These are phyloP conservation scores for Neltuma alba DNA, from an alignment of 306 rosid genomes.

Conservation along the genomic window DNA sequence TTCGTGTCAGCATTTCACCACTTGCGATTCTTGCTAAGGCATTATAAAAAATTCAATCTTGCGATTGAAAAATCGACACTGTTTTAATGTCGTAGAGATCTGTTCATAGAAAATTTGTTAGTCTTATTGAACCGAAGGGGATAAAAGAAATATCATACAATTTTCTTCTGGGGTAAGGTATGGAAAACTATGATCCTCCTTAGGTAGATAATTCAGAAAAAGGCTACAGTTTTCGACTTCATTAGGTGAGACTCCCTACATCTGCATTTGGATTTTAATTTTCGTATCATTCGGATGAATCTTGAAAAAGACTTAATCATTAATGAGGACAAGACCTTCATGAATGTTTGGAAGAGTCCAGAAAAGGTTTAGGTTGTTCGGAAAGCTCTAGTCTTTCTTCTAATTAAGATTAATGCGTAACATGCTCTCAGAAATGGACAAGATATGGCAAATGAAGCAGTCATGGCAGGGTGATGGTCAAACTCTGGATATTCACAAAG, in stretches of 20 bases:
- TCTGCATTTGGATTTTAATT: constrained; percentile 29
- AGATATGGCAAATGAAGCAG: constrained; percentile 39
- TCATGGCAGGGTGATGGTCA: constrained; percentile 39
- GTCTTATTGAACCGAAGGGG: constrained; percentile 15
- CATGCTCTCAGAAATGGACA: constrained; percentile 44
- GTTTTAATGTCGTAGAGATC: not conserved
- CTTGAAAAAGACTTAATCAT: constrained; percentile 18
- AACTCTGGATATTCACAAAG: constrained; percentile 32
- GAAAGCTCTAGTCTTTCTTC: constrained; percentile 35
- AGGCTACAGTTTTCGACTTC: constrained; percentile 37
- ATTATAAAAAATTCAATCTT: constrained; percentile 2
- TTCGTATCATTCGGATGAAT: constrained; percentile 27
- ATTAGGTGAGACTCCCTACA: constrained; percentile 52
- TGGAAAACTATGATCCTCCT: constrained; percentile 32
- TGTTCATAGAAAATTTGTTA: not conserved
- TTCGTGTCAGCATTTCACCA: constrained; percentile 27
- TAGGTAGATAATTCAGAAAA: constrained; percentile 31
- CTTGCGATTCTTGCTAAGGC: constrained; percentile 24
- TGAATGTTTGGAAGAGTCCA: constrained; percentile 42
- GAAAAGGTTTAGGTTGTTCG: constrained; percentile 39
- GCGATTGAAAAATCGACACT: not conserved
- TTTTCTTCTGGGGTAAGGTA: constrained; percentile 25
- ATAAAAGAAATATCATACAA: not conserved
- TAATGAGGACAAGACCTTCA: constrained; percentile 46
- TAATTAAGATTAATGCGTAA: constrained; percentile 26